Percentiles rank a stretch among this genome's conserved stretches.
phyloP scores from a whole-genome alignment of 768 basidiomycete species.

The Daedalea quercina region DNA sequence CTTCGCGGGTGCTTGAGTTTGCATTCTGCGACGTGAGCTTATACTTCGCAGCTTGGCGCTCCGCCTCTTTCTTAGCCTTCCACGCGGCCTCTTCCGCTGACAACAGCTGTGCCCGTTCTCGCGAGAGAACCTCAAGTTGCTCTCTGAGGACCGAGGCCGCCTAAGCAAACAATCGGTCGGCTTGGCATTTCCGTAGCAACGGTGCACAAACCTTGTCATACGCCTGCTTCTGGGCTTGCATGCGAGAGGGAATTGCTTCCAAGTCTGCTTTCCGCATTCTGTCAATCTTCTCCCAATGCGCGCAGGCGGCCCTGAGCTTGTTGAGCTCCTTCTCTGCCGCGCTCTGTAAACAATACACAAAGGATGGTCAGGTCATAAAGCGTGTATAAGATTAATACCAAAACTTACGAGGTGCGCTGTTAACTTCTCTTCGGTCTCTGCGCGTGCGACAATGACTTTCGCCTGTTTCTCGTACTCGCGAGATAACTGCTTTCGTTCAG shows the following conservation, averaged over 20 bases:
- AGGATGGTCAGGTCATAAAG: neutral
- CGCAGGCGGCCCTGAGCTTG: neutral
- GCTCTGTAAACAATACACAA: neutral
- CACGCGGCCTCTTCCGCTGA: slow-evolving; percentile 42
- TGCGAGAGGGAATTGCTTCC: neutral
- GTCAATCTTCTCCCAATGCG: neutral
- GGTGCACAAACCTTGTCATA: slow-evolving; percentile 30
- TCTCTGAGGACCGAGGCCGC: neutral
- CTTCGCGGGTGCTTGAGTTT: slow-evolving; percentile 23
- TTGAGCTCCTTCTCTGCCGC: slow-evolving; percentile 3
- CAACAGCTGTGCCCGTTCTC: slow-evolving; percentile 32
- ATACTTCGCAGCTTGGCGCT: slow-evolving; percentile 39
- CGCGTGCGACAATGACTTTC: slow-evolving; percentile 57
- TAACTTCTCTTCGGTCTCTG: slow-evolving; percentile 58
- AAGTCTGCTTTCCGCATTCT: neutral
- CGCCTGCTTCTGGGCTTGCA: slow-evolving; percentile 19
- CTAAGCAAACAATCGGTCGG: neutral
- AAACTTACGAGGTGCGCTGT: slow-evolving; percentile 50
- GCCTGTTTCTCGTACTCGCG: slow-evolving; percentile 54
- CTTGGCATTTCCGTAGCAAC: neutral
- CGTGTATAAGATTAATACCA: neutral
- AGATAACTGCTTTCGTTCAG: slow-evolving; percentile 59
- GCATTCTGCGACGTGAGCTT: slow-evolving; percentile 25
- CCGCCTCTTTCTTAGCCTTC: slow-evolving; percentile 43
- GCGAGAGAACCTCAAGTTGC: slow-evolving; percentile 11